phyloP scores from a whole-genome alignment of 208 protist species.

The Lotmaria passim region DNA sequence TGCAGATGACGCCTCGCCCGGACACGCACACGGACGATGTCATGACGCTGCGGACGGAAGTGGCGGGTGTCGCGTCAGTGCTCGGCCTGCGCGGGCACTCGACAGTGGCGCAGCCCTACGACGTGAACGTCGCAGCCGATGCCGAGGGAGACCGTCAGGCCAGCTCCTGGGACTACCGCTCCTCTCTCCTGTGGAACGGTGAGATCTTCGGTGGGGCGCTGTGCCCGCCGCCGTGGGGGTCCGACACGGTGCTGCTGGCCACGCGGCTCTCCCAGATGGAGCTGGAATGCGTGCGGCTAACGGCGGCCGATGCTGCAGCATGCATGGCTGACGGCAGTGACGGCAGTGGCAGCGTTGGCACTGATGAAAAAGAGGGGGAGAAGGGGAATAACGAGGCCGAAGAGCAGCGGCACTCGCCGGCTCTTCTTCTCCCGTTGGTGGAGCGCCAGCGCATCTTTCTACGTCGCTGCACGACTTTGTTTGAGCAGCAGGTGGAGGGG shows the following conservation, averaged over 20 bases:
- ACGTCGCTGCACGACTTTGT: constrained; percentile 54
- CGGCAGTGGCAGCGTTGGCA: background rate
- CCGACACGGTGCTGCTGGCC: constrained; percentile 74
- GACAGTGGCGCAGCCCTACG: constrained; percentile 72
- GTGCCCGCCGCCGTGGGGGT: constrained; percentile 63
- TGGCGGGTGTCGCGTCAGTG: constrained; percentile 65
- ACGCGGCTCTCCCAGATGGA: constrained; percentile 67
- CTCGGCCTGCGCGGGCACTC: constrained; percentile 64
- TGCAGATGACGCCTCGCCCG: background rate
- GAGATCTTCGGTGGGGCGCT: constrained; percentile 85
- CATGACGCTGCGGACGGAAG: constrained; percentile 32
- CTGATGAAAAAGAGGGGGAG: background rate
- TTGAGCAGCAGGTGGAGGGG: constrained; percentile 79
- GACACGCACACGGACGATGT: background rate
- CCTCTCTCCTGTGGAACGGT: constrained; percentile 86
- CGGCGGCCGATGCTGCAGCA: background rate
- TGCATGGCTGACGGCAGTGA: no score
- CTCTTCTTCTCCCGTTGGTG: constrained; percentile 21
- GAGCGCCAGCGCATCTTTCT: constrained; percentile 64
- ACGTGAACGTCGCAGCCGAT: constrained; percentile 54
- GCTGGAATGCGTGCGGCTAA: constrained; percentile 35
- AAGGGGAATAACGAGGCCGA: background rate
- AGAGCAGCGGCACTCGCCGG: background rate
- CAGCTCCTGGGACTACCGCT: constrained; percentile 30
- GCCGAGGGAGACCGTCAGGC: constrained; percentile 35